phyloP scores from a whole-genome alignment of 306 rosid genomes.

The Psophocarpus tetragonolobus region DNA sequence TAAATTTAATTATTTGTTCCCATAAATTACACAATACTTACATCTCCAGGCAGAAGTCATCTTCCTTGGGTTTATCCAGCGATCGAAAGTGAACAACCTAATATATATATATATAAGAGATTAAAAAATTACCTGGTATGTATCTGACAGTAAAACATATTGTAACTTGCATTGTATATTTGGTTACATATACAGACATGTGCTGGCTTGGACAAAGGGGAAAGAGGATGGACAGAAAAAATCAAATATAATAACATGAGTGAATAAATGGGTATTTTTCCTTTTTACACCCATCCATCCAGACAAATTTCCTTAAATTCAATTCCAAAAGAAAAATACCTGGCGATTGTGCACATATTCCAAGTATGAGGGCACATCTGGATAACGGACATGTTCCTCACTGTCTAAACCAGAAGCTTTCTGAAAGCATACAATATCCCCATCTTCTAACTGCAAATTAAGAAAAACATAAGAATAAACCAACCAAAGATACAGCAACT shows the following conservation, averaged over 20 bases:
- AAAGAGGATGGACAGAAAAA: background rate
- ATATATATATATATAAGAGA: constrained; percentile 27
- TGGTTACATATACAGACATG: background rate
- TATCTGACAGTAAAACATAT: background rate
- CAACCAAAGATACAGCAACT: constrained; percentile 3
- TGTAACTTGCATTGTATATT: background rate
- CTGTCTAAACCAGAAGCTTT: constrained; percentile 57
- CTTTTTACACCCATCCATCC: background rate
- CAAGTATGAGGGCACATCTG: constrained; percentile 92
- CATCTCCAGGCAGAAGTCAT: constrained; percentile 84
- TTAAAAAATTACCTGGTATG: constrained; percentile 8
- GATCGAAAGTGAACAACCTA: constrained; percentile 94
- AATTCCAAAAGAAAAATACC: constrained; percentile 49
- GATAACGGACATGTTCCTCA: constrained; percentile 63
- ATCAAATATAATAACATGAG: background rate
- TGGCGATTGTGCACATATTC: constrained; percentile 94
- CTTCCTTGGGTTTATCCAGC: constrained; percentile 86
- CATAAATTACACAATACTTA: constrained; percentile 46
- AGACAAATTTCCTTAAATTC: background rate
- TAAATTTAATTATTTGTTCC: constrained; percentile 25
- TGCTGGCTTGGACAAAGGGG: background rate
- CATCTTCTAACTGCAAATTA: constrained; percentile 83
- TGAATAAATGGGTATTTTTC: background rate
- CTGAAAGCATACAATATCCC: constrained; percentile 92
- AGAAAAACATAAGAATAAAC: constrained; percentile 14